Evolutionary conservation across 164 flowering plant genomes (phyloP), one percentile per base, ranked within the genome.

Genomic region (Aristolochia contorta): DNA sequence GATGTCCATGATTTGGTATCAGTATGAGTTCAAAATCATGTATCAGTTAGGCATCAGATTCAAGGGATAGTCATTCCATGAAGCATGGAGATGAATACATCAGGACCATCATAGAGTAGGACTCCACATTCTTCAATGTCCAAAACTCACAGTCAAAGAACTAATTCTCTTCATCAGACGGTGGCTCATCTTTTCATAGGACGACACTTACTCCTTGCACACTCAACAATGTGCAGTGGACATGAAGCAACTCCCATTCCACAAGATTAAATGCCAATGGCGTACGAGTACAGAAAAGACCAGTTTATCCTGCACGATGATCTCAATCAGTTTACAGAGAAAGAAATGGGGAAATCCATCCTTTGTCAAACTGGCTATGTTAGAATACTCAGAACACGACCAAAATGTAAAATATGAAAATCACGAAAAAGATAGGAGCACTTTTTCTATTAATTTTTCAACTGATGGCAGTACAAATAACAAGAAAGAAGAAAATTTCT

Each of bases 231-330:
- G 53, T 10, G 53, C 22, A 4, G 8, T 49, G 53, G 53, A 8
- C n/a, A 49, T 5, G 53, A 49, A 18, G 53, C 53, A 49, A 49
- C 53, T 49, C 53, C 53, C 53, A 49, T 49, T 49, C 53, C 53
- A 49, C 53, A 49, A 20, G 53, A 18, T 49, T 18, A 49, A 18
- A 49, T 49, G 53, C 53, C 53, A 49, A 49, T 49, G 53, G 6
- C 15, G 53, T 49, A 49, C 20, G 20, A 49, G 15, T 20, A 49
- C 25, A 54, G 56, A 22, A 54, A 7, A 14, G 23, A 22, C 56
- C 56, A 54, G 16, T 19, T 21, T 19, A 54, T 54, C 56, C 23
- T 54, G 56, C 56, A 54, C 56, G 5, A 59, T 10, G 32, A 46
- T 16, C 14, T 15, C 53, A 5, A 23, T 23, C 62, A 32, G 20